These are phyloP conservation scores for Botrytis galanthina DNA, from an alignment of 2,329 filamentous ascomycete species.

Conservation along the genomic window DNA sequence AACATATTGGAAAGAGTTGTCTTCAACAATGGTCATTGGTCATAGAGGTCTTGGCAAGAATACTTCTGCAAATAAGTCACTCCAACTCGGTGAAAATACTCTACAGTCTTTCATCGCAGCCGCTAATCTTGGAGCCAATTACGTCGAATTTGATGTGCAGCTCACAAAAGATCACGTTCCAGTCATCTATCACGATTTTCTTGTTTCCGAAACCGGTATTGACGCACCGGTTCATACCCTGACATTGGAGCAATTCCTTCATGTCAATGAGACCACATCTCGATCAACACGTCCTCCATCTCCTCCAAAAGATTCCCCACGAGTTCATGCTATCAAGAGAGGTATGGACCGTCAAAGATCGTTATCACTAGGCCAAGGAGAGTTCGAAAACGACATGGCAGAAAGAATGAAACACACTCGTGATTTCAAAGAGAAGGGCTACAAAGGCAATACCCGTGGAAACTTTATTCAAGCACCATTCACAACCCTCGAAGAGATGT, in stretches of 20 bases:
- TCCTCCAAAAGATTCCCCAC: constrained; percentile 39
- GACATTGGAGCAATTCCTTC: constrained; percentile 92
- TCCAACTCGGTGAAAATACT: constrained; percentile 96
- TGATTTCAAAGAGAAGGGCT: constrained; percentile 91
- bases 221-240: constrained; percentile 95
- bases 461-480: constrained; percentile 96
- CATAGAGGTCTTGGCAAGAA: constrained; percentile 87
- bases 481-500: constrained; percentile 90
- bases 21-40: constrained; percentile 78
- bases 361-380: constrained; percentile 36
- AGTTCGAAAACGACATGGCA: constrained; percentile 42
- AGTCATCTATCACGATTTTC: constrained; percentile 97
- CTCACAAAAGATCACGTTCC: constrained; percentile 98
- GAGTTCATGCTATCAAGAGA: constrained; percentile 28
- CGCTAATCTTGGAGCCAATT: constrained; percentile 81
- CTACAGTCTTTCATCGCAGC: constrained; percentile 94
- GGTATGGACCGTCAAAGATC: constrained; percentile 39
- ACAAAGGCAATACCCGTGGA: constrained; percentile 91
- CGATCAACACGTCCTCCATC: constrained; percentile 48
- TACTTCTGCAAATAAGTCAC: constrained; percentile 72
- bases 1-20: constrained; percentile 94
- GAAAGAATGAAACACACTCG: constrained; percentile 97
- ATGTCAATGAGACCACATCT: constrained; percentile 59
- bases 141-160: constrained; percentile 83
- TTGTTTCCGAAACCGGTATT: constrained; percentile 95